Conservation (phyloP, 176 grass and related monocot species). For the Pontederia crassipes region DNA sequence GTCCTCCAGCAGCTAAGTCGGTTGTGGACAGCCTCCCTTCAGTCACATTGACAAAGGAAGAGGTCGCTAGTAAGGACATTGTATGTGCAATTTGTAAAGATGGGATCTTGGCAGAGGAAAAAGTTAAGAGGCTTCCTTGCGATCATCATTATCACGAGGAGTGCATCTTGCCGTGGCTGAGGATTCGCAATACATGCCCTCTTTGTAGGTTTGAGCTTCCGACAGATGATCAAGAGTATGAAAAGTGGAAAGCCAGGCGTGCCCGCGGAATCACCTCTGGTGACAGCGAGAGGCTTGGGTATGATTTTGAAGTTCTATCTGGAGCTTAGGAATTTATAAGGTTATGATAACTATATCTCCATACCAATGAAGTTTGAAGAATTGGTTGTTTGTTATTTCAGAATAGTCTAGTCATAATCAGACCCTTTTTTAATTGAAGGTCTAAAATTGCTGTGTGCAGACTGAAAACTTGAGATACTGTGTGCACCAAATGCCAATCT, state of each 20-base stretch:
- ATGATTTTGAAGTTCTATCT: constrained; percentile 8
- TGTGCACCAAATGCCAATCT: too few relatives aligned
- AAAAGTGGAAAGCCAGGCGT: constrained; percentile 7
- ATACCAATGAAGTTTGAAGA: too few relatives aligned
- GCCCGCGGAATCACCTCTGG: not conserved
- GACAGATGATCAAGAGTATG: constrained; percentile 9
- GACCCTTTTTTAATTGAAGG: too few relatives aligned
- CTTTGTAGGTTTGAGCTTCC: constrained; percentile 11
- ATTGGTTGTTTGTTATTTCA: too few relatives aligned
- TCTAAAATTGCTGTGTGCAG: too few relatives aligned
- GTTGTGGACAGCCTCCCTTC: constrained; percentile 57
- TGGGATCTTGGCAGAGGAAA: constrained; percentile 8
- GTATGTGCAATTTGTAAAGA: constrained; percentile 82
- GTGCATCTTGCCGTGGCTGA: constrained; percentile 19
- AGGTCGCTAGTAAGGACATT: constrained; percentile 18
- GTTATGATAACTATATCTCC: too few relatives aligned
- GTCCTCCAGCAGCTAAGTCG: constrained; percentile 37
- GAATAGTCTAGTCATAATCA: too few relatives aligned
- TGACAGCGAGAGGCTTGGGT: not conserved
- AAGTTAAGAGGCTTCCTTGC: constrained; percentile 10
- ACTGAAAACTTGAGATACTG: too few relatives aligned
- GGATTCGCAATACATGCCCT: constrained; percentile 13
- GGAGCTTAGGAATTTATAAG: not conserved
- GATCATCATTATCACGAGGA: constrained; percentile 9
- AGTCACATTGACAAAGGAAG: constrained; percentile 32